Conservation (phyloP, 371 early-diverging fungal genomes). For the Mortierella sp. region DNA sequence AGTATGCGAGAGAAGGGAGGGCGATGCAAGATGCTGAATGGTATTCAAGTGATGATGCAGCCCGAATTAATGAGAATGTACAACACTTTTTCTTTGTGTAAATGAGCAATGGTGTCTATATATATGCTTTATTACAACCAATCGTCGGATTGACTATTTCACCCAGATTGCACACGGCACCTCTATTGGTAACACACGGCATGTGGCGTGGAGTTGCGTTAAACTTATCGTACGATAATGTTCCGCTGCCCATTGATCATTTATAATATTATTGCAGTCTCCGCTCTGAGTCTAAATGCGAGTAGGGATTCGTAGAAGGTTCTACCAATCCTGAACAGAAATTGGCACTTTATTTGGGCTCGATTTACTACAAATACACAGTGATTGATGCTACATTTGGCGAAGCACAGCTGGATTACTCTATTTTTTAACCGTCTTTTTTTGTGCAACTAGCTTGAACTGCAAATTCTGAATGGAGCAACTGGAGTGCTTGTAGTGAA, state of each 20-base stretch:
- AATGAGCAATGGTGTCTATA: too few relatives aligned
- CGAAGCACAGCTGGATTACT: neutral
- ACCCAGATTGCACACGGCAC: too few relatives aligned
- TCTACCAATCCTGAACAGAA: neutral
- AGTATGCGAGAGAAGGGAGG: neutral
- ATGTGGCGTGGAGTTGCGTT: too few relatives aligned
- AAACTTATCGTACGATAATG: too few relatives aligned
- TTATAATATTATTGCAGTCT: too few relatives aligned
- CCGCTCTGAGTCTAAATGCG: neutral
- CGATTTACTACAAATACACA: neutral
- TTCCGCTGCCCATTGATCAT: too few relatives aligned
- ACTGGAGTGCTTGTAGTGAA: too few relatives aligned
- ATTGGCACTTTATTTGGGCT: slow-evolving; percentile 2
- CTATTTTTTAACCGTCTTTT: neutral
- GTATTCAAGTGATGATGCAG: neutral
- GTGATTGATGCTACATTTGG: neutral
- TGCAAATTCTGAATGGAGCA: too few relatives aligned
- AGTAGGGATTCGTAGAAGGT: neutral
- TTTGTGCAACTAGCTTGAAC: too few relatives aligned
- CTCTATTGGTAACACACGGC: too few relatives aligned
- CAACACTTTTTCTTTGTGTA: neutral
- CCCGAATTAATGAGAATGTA: neutral
- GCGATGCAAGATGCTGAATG: neutral
- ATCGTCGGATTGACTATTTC: too few relatives aligned
- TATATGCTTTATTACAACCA: neutral